A percentile compares a stretch with the other conserved stretches of the same genome.
These are phyloP conservation scores for Globisporangium radiosum DNA, from an alignment of 352 stramenopile genomes.

Conservation along the genomic window DNA sequence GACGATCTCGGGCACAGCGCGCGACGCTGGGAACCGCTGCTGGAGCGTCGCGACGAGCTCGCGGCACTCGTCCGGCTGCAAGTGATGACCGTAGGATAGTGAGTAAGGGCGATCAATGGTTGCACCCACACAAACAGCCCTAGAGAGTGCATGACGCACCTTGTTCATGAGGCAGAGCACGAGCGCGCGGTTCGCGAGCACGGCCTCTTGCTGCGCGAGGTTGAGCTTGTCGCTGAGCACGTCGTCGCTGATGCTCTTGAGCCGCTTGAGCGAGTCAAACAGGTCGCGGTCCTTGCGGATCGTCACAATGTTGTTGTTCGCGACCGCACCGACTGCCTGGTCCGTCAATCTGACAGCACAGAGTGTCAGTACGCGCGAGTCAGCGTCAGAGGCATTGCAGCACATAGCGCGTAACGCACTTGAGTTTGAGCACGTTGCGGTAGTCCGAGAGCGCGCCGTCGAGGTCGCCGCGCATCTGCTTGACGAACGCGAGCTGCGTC, in stretches of 20 bases:
- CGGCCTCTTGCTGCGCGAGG: slow-evolving; percentile 52
- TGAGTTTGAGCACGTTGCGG: slow-evolving; percentile 73
- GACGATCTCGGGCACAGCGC: slow-evolving; percentile 52
- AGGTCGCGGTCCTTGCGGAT: slow-evolving; percentile 73
- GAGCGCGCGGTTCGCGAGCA: slow-evolving; percentile 69
- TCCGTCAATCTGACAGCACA: slow-evolving; percentile 43
- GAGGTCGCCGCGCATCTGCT: slow-evolving; percentile 66
- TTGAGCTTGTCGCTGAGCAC: slow-evolving; percentile 58
- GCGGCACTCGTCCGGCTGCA: slow-evolving; percentile 53
- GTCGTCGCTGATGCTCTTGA: slow-evolving; percentile 57
- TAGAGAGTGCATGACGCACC: slow-evolving; percentile 14
- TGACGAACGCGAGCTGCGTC: slow-evolving; percentile 70
- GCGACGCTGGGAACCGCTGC: slow-evolving; percentile 52
- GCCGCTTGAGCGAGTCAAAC: slow-evolving; percentile 79
- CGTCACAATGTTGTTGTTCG: slow-evolving; percentile 77
- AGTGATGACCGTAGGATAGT: neutral
- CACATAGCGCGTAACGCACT: slow-evolving; percentile 27
- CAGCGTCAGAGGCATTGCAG: too few species aligned
- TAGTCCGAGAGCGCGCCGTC: slow-evolving; percentile 69
- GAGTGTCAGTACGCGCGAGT: too few species aligned
- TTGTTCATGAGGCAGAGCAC: slow-evolving; percentile 76
- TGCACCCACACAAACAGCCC: slow-evolving; percentile 2
- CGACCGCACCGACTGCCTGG: slow-evolving; percentile 52
- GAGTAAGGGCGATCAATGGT: neutral
- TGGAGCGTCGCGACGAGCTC: slow-evolving; percentile 48